Conservation (phyloP, 1,284 basidiomycete genomes). For the Melampsora americana region DNA sequence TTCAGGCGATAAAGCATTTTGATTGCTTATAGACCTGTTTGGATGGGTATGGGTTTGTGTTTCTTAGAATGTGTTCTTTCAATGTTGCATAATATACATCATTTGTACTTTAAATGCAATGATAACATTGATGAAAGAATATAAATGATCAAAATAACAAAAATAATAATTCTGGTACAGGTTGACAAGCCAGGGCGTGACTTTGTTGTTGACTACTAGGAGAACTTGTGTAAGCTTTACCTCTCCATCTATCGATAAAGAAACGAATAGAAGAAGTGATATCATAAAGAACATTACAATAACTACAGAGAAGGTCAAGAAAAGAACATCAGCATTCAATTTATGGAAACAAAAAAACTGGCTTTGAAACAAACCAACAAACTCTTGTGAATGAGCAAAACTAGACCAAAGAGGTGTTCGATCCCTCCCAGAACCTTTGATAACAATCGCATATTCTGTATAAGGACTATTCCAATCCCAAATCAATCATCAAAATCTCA, state of each 20-base stretch:
- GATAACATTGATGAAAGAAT: no score
- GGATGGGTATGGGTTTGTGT: no score
- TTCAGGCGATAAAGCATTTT: no score
- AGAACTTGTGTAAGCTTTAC: background rate
- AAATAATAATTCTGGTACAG: background rate
- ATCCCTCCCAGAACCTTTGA: conserved; percentile 31
- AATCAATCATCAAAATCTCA: no score
- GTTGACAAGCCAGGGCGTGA: conserved; percentile 17
- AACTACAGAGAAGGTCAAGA: background rate
- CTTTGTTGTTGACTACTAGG: background rate
- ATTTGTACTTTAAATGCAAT: no score
- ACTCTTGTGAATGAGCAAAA: conserved; percentile 40
- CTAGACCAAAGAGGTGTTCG: conserved; percentile 22
- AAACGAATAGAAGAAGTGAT: conserved; percentile 5
- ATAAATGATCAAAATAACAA: no score
- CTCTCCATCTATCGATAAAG: conserved; percentile 4
- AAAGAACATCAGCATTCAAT: background rate
- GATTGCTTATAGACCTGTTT: no score
- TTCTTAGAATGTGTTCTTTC: no score
- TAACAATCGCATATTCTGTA: conserved; percentile 31
- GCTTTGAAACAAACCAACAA: background rate
- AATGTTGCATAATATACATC: no score
- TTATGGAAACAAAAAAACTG: no score
- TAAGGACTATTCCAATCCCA: conserved; percentile 1
- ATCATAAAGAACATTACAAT: conserved; percentile 19